Percentiles rank a stretch among this genome's conserved stretches.
These are phyloP conservation scores for Cruciata laevipes DNA, from an alignment of 257 asterid genomes.

Conservation along the genomic window DNA sequence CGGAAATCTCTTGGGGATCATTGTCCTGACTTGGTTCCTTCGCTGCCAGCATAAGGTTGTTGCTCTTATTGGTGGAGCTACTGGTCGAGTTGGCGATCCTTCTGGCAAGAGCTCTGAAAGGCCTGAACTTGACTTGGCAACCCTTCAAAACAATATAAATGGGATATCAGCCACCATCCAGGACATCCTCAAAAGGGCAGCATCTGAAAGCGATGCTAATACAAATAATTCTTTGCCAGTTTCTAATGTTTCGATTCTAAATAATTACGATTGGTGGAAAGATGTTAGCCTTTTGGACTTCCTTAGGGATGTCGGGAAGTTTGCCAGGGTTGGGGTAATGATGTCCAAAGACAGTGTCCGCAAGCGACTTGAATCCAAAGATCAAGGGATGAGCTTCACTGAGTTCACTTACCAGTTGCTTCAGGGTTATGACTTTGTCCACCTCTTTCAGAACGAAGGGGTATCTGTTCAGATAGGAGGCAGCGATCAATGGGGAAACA, in stretches of 20 bases:
- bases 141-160: conserved; percentile 42
- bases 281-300: conserved; percentile 69
- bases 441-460: conserved; percentile 47
- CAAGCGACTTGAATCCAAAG: conserved; percentile 58
- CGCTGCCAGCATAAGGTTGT: conserved; percentile 73
- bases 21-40: conserved; percentile 88
- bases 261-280: conserved; percentile 97
- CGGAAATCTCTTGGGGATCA: conserved; percentile 74
- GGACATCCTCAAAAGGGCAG: conserved; percentile 34
- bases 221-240: background rate
- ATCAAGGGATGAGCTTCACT: conserved; percentile 84
- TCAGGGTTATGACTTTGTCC: conserved; percentile 81
- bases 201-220: background rate
- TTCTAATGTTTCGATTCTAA: conserved; percentile 35
- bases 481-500: conserved; percentile 96
- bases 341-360: conserved; percentile 87
- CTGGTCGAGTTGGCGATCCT: conserved; percentile 90
- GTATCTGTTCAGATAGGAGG: conserved; percentile 89
- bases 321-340: conserved; percentile 78
- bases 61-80: conserved; percentile 90
- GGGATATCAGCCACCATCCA: conserved; percentile 42
- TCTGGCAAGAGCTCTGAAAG: conserved; percentile 79
- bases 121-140: conserved; percentile 55
- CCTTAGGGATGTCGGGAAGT: conserved; percentile 56
- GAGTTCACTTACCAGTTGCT: conserved; percentile 81